Evolutionary conservation across 1,284 basidiomycete genomes (phyloP).

Genomic region (Fomitopsis betulina): DNA sequence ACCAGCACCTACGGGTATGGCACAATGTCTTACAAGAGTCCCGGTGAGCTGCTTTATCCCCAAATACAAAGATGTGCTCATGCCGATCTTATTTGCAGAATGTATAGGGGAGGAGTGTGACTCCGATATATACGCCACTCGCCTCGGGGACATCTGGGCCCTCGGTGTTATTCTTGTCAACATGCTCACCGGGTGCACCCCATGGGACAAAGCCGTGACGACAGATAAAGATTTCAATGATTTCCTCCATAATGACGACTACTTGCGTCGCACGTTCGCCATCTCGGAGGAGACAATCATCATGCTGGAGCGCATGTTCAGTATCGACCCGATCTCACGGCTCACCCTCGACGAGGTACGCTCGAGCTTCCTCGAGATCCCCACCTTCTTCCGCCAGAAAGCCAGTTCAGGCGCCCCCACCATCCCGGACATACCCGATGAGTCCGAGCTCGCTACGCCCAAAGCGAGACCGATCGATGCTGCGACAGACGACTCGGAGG

Average conservation of each 20-base stretch:
- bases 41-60: constrained; percentile 33
- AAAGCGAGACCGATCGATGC: background rate
- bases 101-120: constrained; percentile 21
- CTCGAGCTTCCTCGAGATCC: constrained; percentile 49
- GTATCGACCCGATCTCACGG: constrained; percentile 45
- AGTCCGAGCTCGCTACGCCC: background rate
- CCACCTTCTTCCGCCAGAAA: constrained; percentile 65
- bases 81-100: constrained; percentile 17
- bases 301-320: constrained; percentile 60
- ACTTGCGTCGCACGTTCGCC: constrained; percentile 68
- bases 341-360: constrained; percentile 64
- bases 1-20: constrained; percentile 47
- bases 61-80: background rate
- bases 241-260: constrained; percentile 53
- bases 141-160: constrained; percentile 87
- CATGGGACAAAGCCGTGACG: constrained; percentile 77
- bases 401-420: constrained; percentile 3
- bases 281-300: constrained; percentile 58
- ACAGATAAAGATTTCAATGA: constrained; percentile 68
- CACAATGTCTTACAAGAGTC: constrained; percentile 57
- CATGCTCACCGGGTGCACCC: constrained; percentile 82
- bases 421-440: background rate
- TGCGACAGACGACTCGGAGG: background rate
- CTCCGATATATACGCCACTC: constrained; percentile 61
- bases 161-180: constrained; percentile 55